phyloP scores from a whole-genome alignment of 345 rosid species.

The Clarkia xantiana region DNA sequence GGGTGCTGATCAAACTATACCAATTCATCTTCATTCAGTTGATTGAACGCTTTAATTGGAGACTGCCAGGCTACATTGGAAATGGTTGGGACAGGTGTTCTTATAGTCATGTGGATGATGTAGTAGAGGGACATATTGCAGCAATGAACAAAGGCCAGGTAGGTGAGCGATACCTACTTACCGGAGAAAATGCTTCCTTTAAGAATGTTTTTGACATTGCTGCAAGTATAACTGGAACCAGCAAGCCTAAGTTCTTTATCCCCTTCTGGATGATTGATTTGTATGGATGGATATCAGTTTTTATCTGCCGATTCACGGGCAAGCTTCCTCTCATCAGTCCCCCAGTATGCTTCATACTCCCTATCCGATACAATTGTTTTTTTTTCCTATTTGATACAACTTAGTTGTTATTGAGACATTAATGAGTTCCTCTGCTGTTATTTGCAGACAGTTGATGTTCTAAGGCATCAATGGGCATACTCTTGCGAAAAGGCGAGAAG shows the following conservation, averaged over 20 bases:
- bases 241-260: slow-evolving; percentile 42
- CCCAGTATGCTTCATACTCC: slow-evolving; percentile 34
- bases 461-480: slow-evolving; percentile 81
- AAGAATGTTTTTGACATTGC: slow-evolving; percentile 56
- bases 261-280: slow-evolving; percentile 49
- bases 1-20: not conserved
- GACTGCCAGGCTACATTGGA: slow-evolving; percentile 82
- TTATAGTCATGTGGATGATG: slow-evolving; percentile 75
- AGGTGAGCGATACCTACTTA: slow-evolving; percentile 73
- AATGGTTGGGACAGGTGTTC: slow-evolving; percentile 55
- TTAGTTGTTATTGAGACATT: not conserved
- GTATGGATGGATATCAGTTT: slow-evolving; percentile 62
- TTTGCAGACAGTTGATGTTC: slow-evolving; percentile 46
- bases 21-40: slow-evolving; percentile 26
- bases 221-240: slow-evolving; percentile 52
- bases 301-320: slow-evolving; percentile 51
- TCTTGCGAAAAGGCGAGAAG: slow-evolving; percentile 69
- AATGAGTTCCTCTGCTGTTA: not conserved
- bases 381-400: not conserved
- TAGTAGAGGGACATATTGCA: slow-evolving; percentile 65
- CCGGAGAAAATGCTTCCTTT: slow-evolving; percentile 81
- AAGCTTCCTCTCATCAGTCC: slow-evolving; percentile 80
- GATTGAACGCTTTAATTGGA: slow-evolving; percentile 66
- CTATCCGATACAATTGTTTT: not conserved
- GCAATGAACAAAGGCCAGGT: slow-evolving; percentile 52